Evolutionary conservation across 768 basidiomycete species (phyloP), one percentile per base, ranked within the genome.

Genomic region (Mycena rebaudengoi): DNA sequence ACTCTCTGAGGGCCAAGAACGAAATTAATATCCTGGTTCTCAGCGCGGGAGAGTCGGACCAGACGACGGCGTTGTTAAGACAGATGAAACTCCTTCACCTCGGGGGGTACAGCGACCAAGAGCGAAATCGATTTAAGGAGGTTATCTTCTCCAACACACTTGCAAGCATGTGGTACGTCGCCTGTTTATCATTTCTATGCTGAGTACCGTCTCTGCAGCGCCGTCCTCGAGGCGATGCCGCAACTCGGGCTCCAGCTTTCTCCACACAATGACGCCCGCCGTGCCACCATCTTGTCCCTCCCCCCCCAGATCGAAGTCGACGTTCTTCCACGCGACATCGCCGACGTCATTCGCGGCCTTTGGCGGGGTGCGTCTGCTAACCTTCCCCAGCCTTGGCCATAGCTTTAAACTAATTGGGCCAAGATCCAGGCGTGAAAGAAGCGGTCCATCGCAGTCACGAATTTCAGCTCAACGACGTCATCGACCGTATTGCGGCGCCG

Each of bases 11-110:
- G n/a, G 89, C 91, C 39, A 94, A 94, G 84, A 95, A 95, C 70
- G 94, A 95, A 76, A 94, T 96, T 73, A 96, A 98, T 83, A 96
- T 98, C 95, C 75, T 98, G 66, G 75, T 98, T 60, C 83, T 99
- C 21, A 97, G 96, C 60, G 96, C 96, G 62, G 96, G 96, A 80
- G 96, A 98, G 85, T 96, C 94, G 55, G 96, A 96, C 71, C 98
- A 98, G 88, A 94, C 93, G 1, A 96, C 94, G 6, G 91, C n/a
- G n/a, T n/a, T 96, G 46, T 86, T 97, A 62, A 96, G 95, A 80
- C 96, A 98, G 77, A 97, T 98, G 95, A 95, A 96, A 73, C 89
- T 97, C 76, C 96, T 97, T 65, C 94, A 97, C 75, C 92, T 96
- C 65, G 92, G 91, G 56, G 90, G 91, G 1, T 96, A 95, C 83